Evolutionary conservation across 768 basidiomycete species (phyloP), one percentile per base, ranked within the genome.

Genomic region (Lactifluus subvellereus): DNA sequence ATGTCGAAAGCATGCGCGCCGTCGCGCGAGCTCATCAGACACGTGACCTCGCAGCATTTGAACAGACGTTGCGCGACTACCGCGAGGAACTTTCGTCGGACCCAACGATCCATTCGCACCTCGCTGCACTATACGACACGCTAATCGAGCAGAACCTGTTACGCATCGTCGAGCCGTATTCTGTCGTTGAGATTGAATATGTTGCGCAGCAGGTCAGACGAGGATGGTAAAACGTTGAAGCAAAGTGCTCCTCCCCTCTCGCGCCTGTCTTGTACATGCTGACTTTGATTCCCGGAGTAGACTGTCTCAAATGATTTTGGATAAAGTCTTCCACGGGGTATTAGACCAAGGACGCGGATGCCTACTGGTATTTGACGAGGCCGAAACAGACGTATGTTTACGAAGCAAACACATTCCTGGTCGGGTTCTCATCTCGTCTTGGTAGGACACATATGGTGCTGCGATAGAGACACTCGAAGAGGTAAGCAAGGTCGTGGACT

Each of bases 281-380:
- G 22, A 55, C 48, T 13, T 45, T 49, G 27, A 52, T 10, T 14
- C n/a, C 11, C 56, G 10, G 18, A 37, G 6, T 68, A 96, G 95
- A 72, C 77, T 98, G 32, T 94, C 91, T 35, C 96, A 99, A 72
- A 98, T 99, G 96, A 99, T 98, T 65, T 78, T 98, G 42, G 96
- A 98, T 76, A 95, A 95, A 69, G 85, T 95, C 2, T 83, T 98
- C 66, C 84, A 92, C 65, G 96, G 96, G 6, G 94, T 99, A 1
- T 80, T 99, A n/a, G 96, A 98, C 72, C 96, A 98, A 73, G 94
- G 93, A 32, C 83, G 91, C 3, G 94, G 94, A 0, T 94, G 94
- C 70, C 76, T 98, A 53, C 77, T 97, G 54, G 85, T 98, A n/a
- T 98, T 90, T 64, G 91, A 97, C 61, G 80, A 92, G 73, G 84